phyloP scores from a whole-genome alignment of 208 protist genomes.

The Acanthamoeba triangularis region DNA sequence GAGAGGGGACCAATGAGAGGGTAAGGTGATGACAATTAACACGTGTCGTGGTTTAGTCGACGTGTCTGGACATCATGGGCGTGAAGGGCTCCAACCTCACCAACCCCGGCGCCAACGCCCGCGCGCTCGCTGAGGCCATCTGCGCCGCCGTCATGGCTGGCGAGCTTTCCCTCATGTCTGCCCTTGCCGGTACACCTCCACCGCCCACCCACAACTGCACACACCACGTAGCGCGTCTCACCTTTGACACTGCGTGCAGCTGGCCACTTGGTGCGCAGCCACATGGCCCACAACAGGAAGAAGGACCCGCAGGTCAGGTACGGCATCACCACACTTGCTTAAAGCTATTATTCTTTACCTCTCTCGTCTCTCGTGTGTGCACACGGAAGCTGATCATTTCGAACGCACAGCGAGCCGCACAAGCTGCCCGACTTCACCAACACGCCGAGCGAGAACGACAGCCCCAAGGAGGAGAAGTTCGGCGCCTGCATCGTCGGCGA shows the following conservation, averaged over 20 bases:
- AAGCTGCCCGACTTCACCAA: conserved; percentile 67
- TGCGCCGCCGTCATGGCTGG: conserved; percentile 96
- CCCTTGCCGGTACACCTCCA: conserved; percentile 79
- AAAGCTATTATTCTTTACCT: not conserved
- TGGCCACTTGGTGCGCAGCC: conserved; percentile 82
- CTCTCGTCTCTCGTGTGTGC: no score
- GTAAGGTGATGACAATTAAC: no score
- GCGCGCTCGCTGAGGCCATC: conserved; percentile 95
- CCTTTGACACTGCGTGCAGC: not conserved
- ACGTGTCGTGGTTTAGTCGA: no score
- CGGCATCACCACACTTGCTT: not conserved
- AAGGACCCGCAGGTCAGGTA: conserved; percentile 58
- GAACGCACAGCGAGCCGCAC: not conserved
- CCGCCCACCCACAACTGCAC: not conserved
- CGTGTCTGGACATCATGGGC: conserved; percentile 96
- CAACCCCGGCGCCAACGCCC: conserved; percentile 94
- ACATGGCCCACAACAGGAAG: conserved; percentile 87
- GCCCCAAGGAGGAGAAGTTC: conserved; percentile 67
- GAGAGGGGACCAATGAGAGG: no score
- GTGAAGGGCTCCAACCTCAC: conserved; percentile 85
- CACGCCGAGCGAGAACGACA: conserved; percentile 43
- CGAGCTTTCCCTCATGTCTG: conserved; percentile 97
- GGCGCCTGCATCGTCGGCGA: conserved; percentile 56
- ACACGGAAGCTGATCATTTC: not conserved
- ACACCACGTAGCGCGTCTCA: not conserved